Conservation (phyloP, 108 stramenopile genomes). For the Pseudonitzschia pungens region DNA sequence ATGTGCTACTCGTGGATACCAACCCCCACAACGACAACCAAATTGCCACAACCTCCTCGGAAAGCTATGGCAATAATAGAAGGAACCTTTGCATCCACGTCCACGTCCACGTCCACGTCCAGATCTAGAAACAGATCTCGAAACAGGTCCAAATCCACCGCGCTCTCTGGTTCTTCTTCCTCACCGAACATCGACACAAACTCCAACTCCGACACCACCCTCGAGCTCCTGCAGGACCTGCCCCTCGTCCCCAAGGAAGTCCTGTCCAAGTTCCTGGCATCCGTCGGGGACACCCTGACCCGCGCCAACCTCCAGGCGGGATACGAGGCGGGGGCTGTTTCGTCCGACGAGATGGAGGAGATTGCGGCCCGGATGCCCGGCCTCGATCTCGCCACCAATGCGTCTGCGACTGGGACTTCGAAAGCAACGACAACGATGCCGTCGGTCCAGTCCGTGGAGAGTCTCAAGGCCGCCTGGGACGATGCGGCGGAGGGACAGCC, state of each 20-base stretch:
- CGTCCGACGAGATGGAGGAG: neutral
- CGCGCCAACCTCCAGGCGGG: slow-evolving; percentile 3
- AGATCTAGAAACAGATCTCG: too few species aligned
- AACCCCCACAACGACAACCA: too few species aligned
- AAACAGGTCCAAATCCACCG: too few species aligned
- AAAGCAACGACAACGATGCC: neutral
- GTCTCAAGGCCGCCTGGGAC: neutral
- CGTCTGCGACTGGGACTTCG: too few species aligned
- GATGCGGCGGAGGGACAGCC: neutral
- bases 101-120: too few species aligned
- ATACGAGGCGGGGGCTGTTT: neutral
- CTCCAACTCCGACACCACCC: neutral
- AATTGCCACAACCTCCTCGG: too few species aligned
- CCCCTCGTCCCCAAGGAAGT: slow-evolving; percentile 1
- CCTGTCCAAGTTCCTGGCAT: neutral
- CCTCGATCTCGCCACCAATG: too few species aligned
- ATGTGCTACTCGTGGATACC: too few species aligned
- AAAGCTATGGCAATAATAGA: too few species aligned
- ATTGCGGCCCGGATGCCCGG: neutral
- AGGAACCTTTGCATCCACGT: too few species aligned
- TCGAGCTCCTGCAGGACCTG: neutral
- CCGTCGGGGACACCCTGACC: slow-evolving; percentile 1
- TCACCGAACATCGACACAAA: neutral
- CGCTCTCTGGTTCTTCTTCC: neutral
- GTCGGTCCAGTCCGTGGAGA: neutral